A percentile compares a stretch with the other conserved stretches of the same genome.
Evolutionary conservation across 331 rosid species (phyloP).

Genomic region (Arachis monticola): DNA sequence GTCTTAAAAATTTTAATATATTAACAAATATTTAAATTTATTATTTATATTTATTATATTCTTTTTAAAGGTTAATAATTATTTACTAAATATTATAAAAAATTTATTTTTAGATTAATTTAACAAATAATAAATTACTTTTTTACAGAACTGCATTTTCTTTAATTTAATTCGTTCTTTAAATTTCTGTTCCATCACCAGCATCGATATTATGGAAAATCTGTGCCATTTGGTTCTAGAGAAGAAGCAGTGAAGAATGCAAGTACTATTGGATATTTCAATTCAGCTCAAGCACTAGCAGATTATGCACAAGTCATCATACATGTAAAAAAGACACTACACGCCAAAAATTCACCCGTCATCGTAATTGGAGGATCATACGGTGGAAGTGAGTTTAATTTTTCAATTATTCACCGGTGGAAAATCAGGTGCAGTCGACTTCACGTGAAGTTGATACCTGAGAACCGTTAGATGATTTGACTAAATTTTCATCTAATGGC

Average conservation of each 20-base stretch:
- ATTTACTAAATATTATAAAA: too few relatives aligned
- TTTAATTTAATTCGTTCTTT: neutral
- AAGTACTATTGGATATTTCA: conserved; percentile 73
- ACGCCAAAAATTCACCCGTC: conserved; percentile 59
- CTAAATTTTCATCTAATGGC: too few relatives aligned
- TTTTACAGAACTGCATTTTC: neutral
- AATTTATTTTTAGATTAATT: too few relatives aligned
- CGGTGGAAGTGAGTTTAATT: conserved; percentile 64
- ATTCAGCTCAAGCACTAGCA: conserved; percentile 79
- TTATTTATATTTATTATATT: too few relatives aligned
- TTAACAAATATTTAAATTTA: too few relatives aligned
- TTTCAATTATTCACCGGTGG: too few relatives aligned
- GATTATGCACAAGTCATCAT: conserved; percentile 71
- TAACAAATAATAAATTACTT: too few relatives aligned
- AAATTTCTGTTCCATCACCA: conserved; percentile 7
- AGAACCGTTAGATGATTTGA: too few relatives aligned
- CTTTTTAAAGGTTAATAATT: too few relatives aligned
- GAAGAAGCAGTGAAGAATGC: conserved; percentile 68
- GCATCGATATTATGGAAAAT: conserved; percentile 81
- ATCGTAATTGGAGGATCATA: conserved; percentile 85
- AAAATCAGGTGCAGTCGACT: too few relatives aligned
- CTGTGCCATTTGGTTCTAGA: conserved; percentile 77
- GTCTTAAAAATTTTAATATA: too few relatives aligned
- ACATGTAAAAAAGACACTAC: conserved; percentile 54
- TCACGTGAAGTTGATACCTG: too few relatives aligned